Evolutionary conservation across 192 early-diverging fungal genomes (phyloP).

Genomic region (Bifiguratus adelaidae): DNA sequence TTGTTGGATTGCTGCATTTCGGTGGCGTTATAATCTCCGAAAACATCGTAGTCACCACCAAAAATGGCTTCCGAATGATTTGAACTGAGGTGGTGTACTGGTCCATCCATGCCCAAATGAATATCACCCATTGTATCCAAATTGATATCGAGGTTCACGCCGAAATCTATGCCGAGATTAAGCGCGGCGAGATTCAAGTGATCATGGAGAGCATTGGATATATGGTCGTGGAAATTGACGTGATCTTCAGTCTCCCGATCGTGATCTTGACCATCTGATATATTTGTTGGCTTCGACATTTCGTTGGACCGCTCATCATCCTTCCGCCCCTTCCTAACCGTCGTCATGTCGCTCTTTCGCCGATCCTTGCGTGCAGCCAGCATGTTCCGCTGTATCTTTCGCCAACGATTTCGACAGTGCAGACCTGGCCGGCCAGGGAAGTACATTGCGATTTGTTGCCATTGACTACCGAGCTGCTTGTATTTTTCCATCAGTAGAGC

Average conservation of each 20-base stretch:
- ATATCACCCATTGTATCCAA: no score
- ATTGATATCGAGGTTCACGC: no score
- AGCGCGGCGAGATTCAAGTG: not conserved
- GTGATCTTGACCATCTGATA: not conserved
- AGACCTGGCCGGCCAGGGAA: slow-evolving; percentile 67
- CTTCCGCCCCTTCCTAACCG: not conserved
- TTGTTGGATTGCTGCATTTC: not conserved
- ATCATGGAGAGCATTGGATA: no score
- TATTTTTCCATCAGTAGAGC: slow-evolving; percentile 45
- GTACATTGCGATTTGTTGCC: slow-evolving; percentile 67
- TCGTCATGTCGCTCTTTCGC: not conserved
- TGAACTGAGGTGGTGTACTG: no score
- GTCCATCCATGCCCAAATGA: no score
- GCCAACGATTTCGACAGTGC: slow-evolving; percentile 74
- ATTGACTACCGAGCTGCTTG: slow-evolving; percentile 58
- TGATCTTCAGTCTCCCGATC: no score
- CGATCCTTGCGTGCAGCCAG: slow-evolving; percentile 17
- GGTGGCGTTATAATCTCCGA: not conserved
- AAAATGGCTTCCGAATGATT: no score
- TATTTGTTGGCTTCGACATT: not conserved
- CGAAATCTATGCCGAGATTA: not conserved
- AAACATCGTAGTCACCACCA: not conserved
- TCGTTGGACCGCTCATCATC: not conserved
- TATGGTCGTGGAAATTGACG: no score
- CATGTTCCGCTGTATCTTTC: slow-evolving; percentile 52